Percentiles rank a stretch among this genome's conserved stretches.
These are phyloP conservation scores for Hemisphaericaspora nanyangensis DNA, from an alignment of 805 yeast genomes.

Conservation along the genomic window DNA sequence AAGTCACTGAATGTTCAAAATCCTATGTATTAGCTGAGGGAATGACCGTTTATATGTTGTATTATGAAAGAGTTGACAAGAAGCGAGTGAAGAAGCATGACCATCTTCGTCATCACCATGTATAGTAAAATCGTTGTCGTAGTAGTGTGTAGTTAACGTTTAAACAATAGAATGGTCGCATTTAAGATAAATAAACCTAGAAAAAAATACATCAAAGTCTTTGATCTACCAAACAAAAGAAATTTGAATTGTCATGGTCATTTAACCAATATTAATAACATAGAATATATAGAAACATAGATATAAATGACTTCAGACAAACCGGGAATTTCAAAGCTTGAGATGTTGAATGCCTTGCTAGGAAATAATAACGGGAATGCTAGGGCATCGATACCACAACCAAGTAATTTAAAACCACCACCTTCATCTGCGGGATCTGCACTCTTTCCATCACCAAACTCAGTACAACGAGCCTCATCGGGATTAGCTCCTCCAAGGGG, in stretches of 20 bases:
- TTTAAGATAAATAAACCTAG: no score
- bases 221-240: no score
- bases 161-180: no score
- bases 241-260: no score
- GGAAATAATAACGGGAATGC: background rate
- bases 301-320: no score
- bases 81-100: constrained; percentile 13
- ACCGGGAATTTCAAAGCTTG: background rate
- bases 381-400: no score
- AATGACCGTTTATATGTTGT: constrained; percentile 79
- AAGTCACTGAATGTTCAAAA: constrained; percentile 56
- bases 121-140: background rate
- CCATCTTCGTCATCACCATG: background rate
- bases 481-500: constrained; percentile 1
- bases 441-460: constrained; percentile 31
- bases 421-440: background rate
- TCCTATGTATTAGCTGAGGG: constrained; percentile 63
- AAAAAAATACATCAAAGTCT: no score
- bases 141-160: no score
- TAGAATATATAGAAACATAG: no score
- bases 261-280: no score
- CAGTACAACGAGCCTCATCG: constrained; percentile 30
- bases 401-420: constrained; percentile 2
- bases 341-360: background rate
- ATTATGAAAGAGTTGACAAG: constrained; percentile 60